Evolutionary conservation across 1,284 basidiomycete genomes (phyloP), one percentile per base, ranked within the genome.

Genomic region (Ganoderma sinense): DNA sequence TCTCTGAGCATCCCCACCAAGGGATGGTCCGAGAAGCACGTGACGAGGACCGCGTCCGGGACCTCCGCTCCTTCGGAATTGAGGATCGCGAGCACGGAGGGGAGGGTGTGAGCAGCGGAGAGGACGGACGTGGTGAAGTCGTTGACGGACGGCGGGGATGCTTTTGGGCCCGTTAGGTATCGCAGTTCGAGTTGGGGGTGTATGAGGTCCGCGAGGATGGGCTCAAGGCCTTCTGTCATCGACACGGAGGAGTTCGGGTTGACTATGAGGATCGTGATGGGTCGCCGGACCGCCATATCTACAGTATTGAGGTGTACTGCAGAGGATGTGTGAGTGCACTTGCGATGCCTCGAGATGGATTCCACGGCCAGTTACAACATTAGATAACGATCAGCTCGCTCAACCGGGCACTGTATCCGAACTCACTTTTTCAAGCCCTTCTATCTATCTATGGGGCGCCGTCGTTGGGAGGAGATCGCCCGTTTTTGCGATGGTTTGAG

Each of bases 11-110:
- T 81, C 58, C 75, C 74, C 0, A 84, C 80, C 8, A 88, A 80
- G 0, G 86, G 84, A 70, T 88, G 86, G 31, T 83, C 82, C 10
- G 84, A 86, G 78, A 85, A 88, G 78, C 86, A 88, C 4, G 85
- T 84, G 10, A 88, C 82, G 39, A 87, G 79, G 73, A 84, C 83
- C 7, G 78, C 83, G 41, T 75, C 69, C 53, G 41, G n/a, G 26
- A 23, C 0, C 4, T 39, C 23, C 26, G 29, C 40, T 16, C 64
- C 41, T 13, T 62, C 36, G 7, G 39, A 36, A 3, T 26, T 45
- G 29, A 10, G 31, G 29, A 73, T 58, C 0, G 70, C 67, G 23
- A 76, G 67, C 29, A 83, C 66, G 40, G 73, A 67, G 26, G 77
- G 73, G 39, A 84, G 74, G 26, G 82, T 84, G 29, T 77, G 76